Conservation (phyloP, 2,329 filamentous ascomycete genomes). For the Talaromyces sp. region DNA sequence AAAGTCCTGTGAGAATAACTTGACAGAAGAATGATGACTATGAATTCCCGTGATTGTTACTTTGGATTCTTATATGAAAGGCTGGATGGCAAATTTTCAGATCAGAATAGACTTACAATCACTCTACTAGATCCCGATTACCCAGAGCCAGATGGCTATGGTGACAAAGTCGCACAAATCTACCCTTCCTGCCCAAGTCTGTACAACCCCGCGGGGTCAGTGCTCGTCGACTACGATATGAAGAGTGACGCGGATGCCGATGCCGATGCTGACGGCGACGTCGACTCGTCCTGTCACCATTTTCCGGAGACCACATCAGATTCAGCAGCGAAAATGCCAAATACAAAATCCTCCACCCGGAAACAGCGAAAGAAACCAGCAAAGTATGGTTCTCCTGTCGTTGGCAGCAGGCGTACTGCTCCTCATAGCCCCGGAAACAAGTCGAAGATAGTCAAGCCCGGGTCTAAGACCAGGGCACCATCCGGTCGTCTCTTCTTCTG, state of each 20-base stretch:
- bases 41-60: not conserved
- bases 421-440: conserved; percentile 2
- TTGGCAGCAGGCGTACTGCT: conserved; percentile 2
- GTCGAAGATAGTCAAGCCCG: not conserved
- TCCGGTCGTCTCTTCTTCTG: conserved; percentile 54
- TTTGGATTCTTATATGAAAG: not conserved
- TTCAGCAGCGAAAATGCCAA: not conserved
- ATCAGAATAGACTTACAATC: not conserved
- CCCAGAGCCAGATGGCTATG: not conserved
- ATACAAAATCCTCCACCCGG: not conserved
- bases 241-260: conserved; percentile 10
- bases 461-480: not conserved
- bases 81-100: not conserved
- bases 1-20: not conserved
- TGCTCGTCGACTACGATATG: conserved; percentile 1
- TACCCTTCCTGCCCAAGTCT: not conserved
- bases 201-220: not conserved
- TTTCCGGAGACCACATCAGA: not conserved
- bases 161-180: conserved; percentile 3
- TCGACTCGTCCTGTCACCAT: not conserved
- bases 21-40: not conserved
- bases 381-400: not conserved
- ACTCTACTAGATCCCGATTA: not conserved
- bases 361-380: not conserved
- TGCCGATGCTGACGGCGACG: conserved; percentile 10